Conservation (phyloP, 768 basidiomycete species). For the Tricholomella constricta region DNA sequence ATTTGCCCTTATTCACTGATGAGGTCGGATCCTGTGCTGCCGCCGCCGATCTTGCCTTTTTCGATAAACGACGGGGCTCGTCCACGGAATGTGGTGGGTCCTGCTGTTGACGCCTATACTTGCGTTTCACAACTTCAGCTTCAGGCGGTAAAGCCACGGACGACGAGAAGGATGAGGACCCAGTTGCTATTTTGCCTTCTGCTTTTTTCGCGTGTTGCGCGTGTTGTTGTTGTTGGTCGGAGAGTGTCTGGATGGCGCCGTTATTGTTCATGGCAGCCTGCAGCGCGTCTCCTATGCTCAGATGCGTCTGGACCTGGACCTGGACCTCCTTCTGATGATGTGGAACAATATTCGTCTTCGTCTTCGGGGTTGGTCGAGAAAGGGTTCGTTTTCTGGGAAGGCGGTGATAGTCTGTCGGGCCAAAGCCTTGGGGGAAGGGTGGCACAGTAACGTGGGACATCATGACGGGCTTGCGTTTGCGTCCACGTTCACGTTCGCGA, state of each 20-base stretch:
- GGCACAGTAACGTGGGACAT: constrained; percentile 28
- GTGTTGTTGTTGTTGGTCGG: background rate
- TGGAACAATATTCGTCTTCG: too few species aligned
- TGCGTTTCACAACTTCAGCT: background rate
- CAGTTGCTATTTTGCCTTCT: background rate
- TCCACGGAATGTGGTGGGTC: background rate
- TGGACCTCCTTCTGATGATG: background rate
- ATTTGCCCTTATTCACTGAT: too few species aligned
- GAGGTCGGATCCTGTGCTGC: too few species aligned
- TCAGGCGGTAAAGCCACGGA: background rate
- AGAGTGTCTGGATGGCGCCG: background rate
- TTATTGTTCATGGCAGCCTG: constrained; percentile 18
- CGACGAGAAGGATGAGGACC: background rate
- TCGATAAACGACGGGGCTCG: too few species aligned
- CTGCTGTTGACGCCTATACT: background rate
- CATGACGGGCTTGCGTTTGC: background rate
- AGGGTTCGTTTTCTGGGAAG: constrained; percentile 5
- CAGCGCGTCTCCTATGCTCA: constrained; percentile 17
- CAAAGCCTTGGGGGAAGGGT: constrained; percentile 15
- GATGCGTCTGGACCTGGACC: background rate
- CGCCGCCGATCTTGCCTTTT: too few species aligned
- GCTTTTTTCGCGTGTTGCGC: too few species aligned
- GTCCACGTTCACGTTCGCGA: background rate
- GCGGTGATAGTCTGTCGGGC: constrained; percentile 16
- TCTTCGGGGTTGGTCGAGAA: too few species aligned